A percentile compares a stretch with the other conserved stretches of the same genome.
These are phyloP conservation scores for Ceratobasidium sp. DNA, from an alignment of 1,284 basidiomycete genomes.

Conservation along the genomic window DNA sequence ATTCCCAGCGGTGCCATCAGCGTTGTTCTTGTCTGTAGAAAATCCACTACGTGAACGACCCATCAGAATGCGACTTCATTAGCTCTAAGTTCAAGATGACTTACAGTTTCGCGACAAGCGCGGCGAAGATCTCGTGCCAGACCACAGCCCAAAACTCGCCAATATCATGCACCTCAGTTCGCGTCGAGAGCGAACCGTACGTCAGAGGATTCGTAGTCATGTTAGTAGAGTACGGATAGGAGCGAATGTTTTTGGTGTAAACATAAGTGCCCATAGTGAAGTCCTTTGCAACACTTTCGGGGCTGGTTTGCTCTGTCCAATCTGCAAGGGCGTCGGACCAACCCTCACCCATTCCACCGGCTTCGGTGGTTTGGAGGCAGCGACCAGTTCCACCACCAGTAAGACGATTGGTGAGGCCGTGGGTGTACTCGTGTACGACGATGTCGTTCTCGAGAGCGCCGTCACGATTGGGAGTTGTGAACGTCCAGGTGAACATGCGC, in stretches of 20 bases:
- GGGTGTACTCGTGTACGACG: constrained; percentile 42
- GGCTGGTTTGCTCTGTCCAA: constrained; percentile 42
- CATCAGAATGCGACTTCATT: too few relatives aligned
- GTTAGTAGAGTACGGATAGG: constrained; percentile 40
- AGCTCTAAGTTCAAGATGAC: neutral
- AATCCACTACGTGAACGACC: constrained; percentile 41
- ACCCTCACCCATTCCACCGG: constrained; percentile 36
- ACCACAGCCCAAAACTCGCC: constrained; percentile 43
- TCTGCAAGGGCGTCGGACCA: constrained; percentile 41
- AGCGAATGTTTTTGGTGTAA: constrained; percentile 20
- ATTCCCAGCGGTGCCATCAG: constrained; percentile 9
- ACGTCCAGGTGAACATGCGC: constrained; percentile 43
- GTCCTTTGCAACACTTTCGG: constrained; percentile 23
- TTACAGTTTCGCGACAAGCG: constrained; percentile 34
- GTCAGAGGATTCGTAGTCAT: constrained; percentile 16
- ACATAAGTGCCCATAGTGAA: constrained; percentile 39
- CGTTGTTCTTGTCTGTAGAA: constrained; percentile 7
- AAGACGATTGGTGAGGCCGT: constrained; percentile 40
- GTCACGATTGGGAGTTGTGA: constrained; percentile 42
- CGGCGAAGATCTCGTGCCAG: constrained; percentile 33
- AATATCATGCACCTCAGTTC: constrained; percentile 33
- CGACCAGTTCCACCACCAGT: constrained; percentile 39
- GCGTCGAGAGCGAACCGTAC: constrained; percentile 13
- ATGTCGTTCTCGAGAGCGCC: constrained; percentile 44
- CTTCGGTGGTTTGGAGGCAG: neutral